Evolutionary conservation across 2,329 filamentous ascomycete genomes (phyloP).

Genomic region (Claviceps citrina): DNA sequence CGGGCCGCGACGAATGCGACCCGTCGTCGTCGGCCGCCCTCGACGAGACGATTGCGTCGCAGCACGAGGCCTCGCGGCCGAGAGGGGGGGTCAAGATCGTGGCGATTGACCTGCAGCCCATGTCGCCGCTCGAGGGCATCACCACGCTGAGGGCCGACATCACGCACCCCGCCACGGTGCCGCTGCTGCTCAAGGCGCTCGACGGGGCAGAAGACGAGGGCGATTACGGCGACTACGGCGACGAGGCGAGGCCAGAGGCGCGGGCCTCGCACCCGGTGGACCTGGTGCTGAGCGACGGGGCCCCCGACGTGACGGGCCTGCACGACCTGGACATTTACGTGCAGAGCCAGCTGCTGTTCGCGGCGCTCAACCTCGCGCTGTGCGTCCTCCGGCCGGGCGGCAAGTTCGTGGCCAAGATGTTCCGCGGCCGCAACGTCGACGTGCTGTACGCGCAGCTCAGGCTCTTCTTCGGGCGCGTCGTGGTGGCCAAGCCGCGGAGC

Average conservation of each 20-base stretch:
- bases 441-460: slow-evolving; percentile 87
- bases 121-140: slow-evolving; percentile 85
- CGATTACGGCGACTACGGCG: too few species aligned
- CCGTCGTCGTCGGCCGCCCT: too few species aligned
- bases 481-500: slow-evolving; percentile 84
- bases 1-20: background rate
- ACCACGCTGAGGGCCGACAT: slow-evolving; percentile 88
- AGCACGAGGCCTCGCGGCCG: slow-evolving; percentile 18
- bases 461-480: slow-evolving; percentile 70
- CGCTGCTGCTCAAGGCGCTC: slow-evolving; percentile 69
- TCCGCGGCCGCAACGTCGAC: slow-evolving; percentile 88
- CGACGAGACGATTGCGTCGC: background rate
- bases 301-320: slow-evolving; percentile 88
- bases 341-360: slow-evolving; percentile 87
- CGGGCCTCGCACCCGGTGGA: slow-evolving; percentile 63
- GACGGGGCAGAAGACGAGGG: slow-evolving; percentile 49
- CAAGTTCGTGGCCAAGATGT: slow-evolving; percentile 97
- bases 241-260: slow-evolving; percentile 18
- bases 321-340: slow-evolving; percentile 98
- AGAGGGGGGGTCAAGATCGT: slow-evolving; percentile 79
- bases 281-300: slow-evolving; percentile 86
- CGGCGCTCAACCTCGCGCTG: slow-evolving; percentile 80
- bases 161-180: slow-evolving; percentile 89
- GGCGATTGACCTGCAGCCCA: slow-evolving; percentile 88
- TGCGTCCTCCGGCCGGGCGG: slow-evolving; percentile 86